phyloP scores from a whole-genome alignment of 441 rosid species.

The Eutrema salsugineum region DNA sequence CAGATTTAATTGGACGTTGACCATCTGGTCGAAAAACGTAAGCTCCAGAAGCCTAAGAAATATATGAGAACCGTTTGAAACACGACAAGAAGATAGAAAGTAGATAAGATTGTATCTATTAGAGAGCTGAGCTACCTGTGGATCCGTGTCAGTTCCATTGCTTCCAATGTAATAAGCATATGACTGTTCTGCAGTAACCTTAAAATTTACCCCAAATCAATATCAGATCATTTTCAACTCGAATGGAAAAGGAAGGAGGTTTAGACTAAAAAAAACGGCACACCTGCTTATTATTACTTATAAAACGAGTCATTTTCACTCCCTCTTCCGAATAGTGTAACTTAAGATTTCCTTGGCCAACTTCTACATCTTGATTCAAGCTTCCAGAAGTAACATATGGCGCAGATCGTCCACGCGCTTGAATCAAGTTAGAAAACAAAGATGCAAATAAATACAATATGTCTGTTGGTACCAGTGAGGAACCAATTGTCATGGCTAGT shows the following conservation, averaged over 20 bases:
- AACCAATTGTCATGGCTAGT: neutral
- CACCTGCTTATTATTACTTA: conserved; percentile 43
- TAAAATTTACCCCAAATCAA: conserved; percentile 33
- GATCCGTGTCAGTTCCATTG: conserved; percentile 62
- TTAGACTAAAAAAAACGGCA: conserved; percentile 5
- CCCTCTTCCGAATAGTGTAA: conserved; percentile 47
- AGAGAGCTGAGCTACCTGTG: conserved; percentile 51
- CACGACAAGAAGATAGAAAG: neutral
- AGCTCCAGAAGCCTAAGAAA: conserved; percentile 71
- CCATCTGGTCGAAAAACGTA: conserved; percentile 74
- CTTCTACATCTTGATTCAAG: conserved; percentile 37
- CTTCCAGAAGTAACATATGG: conserved; percentile 38
- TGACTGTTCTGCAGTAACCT: conserved; percentile 45
- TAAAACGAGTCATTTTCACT: conserved; percentile 46
- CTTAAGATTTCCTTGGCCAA: conserved; percentile 56
- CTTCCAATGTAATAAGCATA: conserved; percentile 60
- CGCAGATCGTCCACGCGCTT: conserved; percentile 38
- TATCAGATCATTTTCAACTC: conserved; percentile 8
- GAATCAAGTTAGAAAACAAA: conserved; percentile 9
- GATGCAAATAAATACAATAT: conserved; percentile 15
- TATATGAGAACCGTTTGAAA: neutral
- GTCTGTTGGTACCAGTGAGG: neutral
- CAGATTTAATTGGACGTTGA: conserved; percentile 38
- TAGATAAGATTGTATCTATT: neutral
- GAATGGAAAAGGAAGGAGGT: neutral